Percentiles rank a stretch among this genome's conserved stretches.
phyloP scores from a whole-genome alignment of 805 yeast genomes.

The Suhomyces canberraensis region DNA sequence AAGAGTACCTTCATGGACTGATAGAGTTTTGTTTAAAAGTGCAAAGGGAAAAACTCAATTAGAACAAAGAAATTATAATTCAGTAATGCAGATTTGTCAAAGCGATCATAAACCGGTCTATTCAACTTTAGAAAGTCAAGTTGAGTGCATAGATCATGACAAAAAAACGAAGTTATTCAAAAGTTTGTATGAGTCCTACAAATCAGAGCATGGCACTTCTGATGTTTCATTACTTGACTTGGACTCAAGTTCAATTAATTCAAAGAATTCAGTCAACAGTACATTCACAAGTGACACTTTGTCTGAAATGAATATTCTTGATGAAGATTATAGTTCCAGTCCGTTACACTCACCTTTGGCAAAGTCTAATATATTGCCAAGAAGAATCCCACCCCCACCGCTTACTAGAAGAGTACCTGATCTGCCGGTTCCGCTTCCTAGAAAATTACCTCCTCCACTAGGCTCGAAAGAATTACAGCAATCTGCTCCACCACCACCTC shows the following conservation, averaged over 20 bases:
- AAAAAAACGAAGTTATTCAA: constrained; percentile 28
- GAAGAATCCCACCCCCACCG: constrained; percentile 32
- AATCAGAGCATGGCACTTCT: constrained; percentile 24
- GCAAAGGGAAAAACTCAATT: constrained; percentile 32
- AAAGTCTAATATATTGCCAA: constrained; percentile 14
- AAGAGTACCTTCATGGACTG: constrained; percentile 98
- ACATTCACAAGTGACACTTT: constrained; percentile 27
- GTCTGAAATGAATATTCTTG: constrained; percentile 36
- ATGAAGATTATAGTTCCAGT: constrained; percentile 20
- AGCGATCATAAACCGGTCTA: constrained; percentile 95
- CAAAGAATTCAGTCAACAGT: constrained; percentile 8
- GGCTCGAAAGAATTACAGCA: neutral
- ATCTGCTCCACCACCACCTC: constrained; percentile 13
- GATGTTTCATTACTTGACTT: constrained; percentile 12
- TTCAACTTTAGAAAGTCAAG: constrained; percentile 67
- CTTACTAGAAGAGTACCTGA: constrained; percentile 13
- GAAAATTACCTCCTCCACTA: constrained; percentile 8
- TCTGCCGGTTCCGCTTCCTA: constrained; percentile 1
- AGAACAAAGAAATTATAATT: constrained; percentile 64
- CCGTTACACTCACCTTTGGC: constrained; percentile 13
- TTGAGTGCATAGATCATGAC: constrained; percentile 57
- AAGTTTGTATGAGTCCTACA: constrained; percentile 27
- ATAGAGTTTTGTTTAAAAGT: constrained; percentile 69
- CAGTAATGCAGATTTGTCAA: constrained; percentile 53
- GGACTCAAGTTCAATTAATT: constrained; percentile 7